A percentile compares a stretch with the other conserved stretches of the same genome.
Evolutionary conservation across 306 rosid species (phyloP).

Genomic region (Gleditsia sinensis): DNA sequence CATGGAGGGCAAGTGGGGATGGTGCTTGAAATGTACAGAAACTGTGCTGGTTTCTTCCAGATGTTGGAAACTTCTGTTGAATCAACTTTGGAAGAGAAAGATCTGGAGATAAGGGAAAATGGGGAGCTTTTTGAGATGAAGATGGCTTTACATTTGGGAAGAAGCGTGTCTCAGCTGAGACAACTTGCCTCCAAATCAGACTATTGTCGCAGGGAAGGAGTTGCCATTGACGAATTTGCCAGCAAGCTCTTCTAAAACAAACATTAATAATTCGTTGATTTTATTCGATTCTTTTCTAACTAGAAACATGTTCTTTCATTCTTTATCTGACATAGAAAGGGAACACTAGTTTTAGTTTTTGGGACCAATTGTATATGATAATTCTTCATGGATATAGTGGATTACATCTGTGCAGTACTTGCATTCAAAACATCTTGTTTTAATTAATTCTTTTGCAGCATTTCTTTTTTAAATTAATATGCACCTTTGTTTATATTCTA

Average conservation of each 20-base stretch:
- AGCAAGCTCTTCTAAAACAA: slow-evolving; percentile 35
- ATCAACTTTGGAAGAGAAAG: slow-evolving; percentile 48
- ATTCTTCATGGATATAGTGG: neutral
- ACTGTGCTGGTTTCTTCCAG: slow-evolving; percentile 56
- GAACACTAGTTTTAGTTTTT: too few species aligned
- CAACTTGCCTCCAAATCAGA: slow-evolving; percentile 56
- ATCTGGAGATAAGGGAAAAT: slow-evolving; percentile 65
- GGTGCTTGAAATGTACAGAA: slow-evolving; percentile 76
- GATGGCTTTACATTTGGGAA: slow-evolving; percentile 66
- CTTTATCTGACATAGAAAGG: neutral
- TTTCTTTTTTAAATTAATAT: too few species aligned
- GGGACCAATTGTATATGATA: neutral
- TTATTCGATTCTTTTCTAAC: neutral
- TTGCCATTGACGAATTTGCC: slow-evolving; percentile 59
- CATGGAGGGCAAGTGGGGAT: slow-evolving; percentile 79
- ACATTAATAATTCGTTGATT: neutral
- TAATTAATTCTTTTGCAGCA: too few species aligned
- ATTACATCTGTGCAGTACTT: neutral
- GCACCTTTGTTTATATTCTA: too few species aligned
- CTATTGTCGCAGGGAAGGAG: slow-evolving; percentile 44
- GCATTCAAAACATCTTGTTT: neutral
- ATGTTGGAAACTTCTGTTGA: slow-evolving; percentile 49
- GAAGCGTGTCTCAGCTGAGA: slow-evolving; percentile 59
- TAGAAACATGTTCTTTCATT: slow-evolving; percentile 6
- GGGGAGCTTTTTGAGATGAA: slow-evolving; percentile 63